Conservation (phyloP, 345 rosid genomes). For the Anacardium occidentale region DNA sequence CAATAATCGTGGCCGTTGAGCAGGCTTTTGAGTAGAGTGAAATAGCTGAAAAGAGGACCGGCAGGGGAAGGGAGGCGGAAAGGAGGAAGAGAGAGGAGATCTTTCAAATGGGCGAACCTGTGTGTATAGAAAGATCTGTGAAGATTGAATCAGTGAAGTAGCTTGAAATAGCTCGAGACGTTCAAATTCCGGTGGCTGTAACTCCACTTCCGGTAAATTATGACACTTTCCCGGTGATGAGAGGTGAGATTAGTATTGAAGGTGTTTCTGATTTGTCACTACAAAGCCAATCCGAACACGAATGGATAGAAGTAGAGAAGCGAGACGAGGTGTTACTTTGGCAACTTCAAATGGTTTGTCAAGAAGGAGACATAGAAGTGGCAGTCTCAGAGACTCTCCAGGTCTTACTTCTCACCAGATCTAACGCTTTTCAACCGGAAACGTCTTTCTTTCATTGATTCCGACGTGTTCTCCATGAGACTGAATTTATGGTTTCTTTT, state of each 20-base stretch:
- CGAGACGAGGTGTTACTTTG: slow-evolving; percentile 62
- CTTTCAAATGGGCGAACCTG: slow-evolving; percentile 27
- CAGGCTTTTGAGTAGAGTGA: slow-evolving; percentile 53
- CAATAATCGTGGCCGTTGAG: slow-evolving; percentile 67
- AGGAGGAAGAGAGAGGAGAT: slow-evolving; percentile 20
- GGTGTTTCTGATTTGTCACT: slow-evolving; percentile 20
- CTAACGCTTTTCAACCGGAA: slow-evolving; percentile 5
- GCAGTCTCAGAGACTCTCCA: slow-evolving; percentile 82
- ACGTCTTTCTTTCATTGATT: not conserved
- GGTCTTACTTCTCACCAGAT: slow-evolving; percentile 53
- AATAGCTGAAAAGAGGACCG: slow-evolving; percentile 57
- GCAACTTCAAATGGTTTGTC: slow-evolving; percentile 69
- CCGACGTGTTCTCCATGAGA: not conserved
- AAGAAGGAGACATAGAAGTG: slow-evolving; percentile 71
- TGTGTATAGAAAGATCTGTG: slow-evolving; percentile 22
- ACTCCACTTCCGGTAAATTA: slow-evolving; percentile 24
- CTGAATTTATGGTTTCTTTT: not conserved
- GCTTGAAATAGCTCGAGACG: slow-evolving; percentile 5
- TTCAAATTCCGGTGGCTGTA: slow-evolving; percentile 21
- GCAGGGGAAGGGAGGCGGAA: slow-evolving; percentile 34
- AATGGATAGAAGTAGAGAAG: slow-evolving; percentile 95
- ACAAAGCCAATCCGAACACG: slow-evolving; percentile 10
- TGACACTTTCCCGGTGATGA: slow-evolving; percentile 46
- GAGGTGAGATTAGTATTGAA: slow-evolving; percentile 29
- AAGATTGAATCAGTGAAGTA: slow-evolving; percentile 6